Conservation (phyloP, 805 yeast species). For the Teunomyces gatunensis region DNA sequence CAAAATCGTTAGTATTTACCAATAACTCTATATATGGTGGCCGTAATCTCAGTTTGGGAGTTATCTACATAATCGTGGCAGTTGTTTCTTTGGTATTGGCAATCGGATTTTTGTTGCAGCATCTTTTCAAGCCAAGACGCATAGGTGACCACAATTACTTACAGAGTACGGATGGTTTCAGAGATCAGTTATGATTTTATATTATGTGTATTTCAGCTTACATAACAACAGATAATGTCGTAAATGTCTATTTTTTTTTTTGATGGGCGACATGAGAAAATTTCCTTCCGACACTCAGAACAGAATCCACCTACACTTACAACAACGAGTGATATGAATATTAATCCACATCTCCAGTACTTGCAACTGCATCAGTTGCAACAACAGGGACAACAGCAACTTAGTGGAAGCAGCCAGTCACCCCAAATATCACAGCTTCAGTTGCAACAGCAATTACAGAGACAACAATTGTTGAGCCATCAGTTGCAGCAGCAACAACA, state of each 20-base stretch:
- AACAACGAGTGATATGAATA: conserved; percentile 27
- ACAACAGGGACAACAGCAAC: conserved; percentile 19
- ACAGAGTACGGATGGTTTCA: conserved; percentile 21
- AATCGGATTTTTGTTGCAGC: conserved; percentile 72
- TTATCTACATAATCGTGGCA: conserved; percentile 83
- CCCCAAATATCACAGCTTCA: conserved; percentile 35
- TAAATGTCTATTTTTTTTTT: background rate
- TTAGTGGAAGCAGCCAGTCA: conserved; percentile 22
- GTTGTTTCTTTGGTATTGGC: conserved; percentile 71
- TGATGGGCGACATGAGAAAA: background rate
- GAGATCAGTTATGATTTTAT: conserved; percentile 25
- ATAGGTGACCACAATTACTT: conserved; percentile 74
- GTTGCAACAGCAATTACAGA: conserved; percentile 19
- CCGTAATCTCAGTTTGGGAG: conserved; percentile 76
- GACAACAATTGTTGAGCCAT: conserved; percentile 8
- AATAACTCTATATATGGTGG: conserved; percentile 88
- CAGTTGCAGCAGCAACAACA: conserved; percentile 13
- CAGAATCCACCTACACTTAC: background rate
- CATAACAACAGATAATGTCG: conserved; percentile 1
- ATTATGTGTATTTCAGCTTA: background rate
- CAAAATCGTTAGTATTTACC: conserved; percentile 76
- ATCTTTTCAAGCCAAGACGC: conserved; percentile 78
- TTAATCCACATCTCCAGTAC: conserved; percentile 43
- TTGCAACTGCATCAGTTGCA: conserved; percentile 33
- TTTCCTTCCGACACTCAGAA: conserved; percentile 1